Evolutionary conservation across 768 basidiomycete species (phyloP).

Genomic region (Roridomyces roridus): DNA sequence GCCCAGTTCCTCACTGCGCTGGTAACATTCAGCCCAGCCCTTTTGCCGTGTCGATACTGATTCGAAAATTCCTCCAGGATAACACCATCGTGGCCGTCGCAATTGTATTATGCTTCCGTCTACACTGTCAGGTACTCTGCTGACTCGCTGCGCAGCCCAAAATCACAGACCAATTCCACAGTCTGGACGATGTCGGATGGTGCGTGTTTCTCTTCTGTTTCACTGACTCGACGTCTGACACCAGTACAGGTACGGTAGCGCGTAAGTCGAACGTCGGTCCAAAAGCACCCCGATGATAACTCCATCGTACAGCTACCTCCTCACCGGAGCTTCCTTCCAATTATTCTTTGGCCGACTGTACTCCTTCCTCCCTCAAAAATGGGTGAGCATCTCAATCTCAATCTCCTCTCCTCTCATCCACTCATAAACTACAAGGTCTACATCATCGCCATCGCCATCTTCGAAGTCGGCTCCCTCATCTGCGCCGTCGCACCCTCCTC

Average conservation of each 20-base stretch:
- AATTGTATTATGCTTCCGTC: not conserved
- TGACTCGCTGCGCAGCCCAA: not conserved
- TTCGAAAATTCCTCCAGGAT: not conserved
- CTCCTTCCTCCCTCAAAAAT: conserved; percentile 2
- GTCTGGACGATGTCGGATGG: conserved; percentile 15
- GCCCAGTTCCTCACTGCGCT: conserved; percentile 9
- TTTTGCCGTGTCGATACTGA: not conserved
- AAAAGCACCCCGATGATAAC: not conserved
- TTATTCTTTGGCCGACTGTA: conserved; percentile 13
- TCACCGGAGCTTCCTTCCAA: conserved; percentile 15
- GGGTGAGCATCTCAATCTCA: not conserved
- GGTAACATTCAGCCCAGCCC: no score
- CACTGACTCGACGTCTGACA: not conserved
- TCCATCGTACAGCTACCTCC: conserved; percentile 4
- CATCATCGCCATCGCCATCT: conserved; percentile 33
- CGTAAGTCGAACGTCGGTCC: not conserved
- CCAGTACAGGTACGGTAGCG: not conserved
- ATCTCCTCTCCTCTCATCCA: not conserved
- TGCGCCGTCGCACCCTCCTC: conserved; percentile 41
- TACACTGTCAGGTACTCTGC: not conserved
- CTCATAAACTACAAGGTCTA: no score
- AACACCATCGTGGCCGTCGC: conserved; percentile 7
- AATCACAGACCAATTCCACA: conserved; percentile 19
- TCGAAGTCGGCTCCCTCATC: conserved; percentile 50
- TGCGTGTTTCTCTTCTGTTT: not conserved